Base-by-base conservation (phyloP, 2,329 filamentous ascomycete genomes). In the Apiospora marii region DNA sequence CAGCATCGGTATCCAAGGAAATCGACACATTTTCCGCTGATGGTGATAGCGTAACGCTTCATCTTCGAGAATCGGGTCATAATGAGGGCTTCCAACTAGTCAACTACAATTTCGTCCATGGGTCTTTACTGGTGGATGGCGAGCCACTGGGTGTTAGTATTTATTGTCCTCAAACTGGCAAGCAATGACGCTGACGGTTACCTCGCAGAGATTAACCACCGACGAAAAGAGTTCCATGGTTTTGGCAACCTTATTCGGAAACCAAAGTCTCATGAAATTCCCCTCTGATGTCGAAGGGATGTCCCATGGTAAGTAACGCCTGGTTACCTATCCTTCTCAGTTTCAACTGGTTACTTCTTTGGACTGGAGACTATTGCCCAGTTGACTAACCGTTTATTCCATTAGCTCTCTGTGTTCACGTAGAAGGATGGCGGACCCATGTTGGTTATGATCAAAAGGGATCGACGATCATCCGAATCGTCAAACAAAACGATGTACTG, bases 281-380 rank as follows among this genome's bases (percentile, higher is more conserved):
- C 87, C 90, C 0, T 92, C 91, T 0, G 72, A 74, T 0, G 73
- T 89, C 0, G 78, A 77, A 0, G 89, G 87, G 0, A 91, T 92
- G 87, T 84, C 84, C 0, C 87, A 90, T 71, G 81, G 82, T 82
- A 71, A 72, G 79, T 76, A 1, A 6, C 10, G 30, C 22, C 3
- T n/a, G 6, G 8, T 46, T 10, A 2, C 19, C 22, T 46, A 3
- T 22, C 7, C 46, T 8, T 19, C 19, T 10, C 19, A 3, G 12
- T 44, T 44, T 44, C 10, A 16, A n/a, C 69, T 27, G 43, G 51
- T 16, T 7, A n/a, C 37, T 16, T 22, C 22, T 64, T 27, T 68
- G 37, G 43, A 43, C 7, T 16, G 37, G 37, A 19, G 22, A 16
- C 24, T 24, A 12, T 27, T 64, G 37, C 27, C n/a, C 27, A 67